Conservation (phyloP, 805 yeast species). For the Yarrowia osloensis region DNA sequence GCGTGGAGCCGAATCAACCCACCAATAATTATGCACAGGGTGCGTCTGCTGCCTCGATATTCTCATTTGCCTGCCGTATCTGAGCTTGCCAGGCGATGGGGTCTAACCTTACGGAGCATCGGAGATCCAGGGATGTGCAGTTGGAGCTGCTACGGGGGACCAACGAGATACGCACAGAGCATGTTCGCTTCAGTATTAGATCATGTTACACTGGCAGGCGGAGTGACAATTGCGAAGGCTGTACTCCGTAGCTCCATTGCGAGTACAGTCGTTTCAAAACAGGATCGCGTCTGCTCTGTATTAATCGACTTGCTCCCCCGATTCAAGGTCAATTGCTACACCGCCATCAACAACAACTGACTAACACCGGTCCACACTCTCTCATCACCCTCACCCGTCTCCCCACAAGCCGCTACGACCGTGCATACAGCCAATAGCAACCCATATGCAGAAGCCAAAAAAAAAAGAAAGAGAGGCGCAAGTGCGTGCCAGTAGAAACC, state of each 20-base stretch:
- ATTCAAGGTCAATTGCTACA: too few relatives aligned
- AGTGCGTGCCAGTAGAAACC: neutral
- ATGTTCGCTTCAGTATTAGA: too few relatives aligned
- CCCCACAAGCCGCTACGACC: neutral
- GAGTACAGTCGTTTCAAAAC: too few relatives aligned
- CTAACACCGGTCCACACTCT: neutral
- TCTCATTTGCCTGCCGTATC: slow-evolving; percentile 9
- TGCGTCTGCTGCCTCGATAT: slow-evolving; percentile 20
- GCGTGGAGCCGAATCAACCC: neutral
- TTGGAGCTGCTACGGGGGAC: too few relatives aligned
- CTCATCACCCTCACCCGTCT: neutral
- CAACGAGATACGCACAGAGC: too few relatives aligned
- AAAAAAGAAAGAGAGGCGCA: neutral
- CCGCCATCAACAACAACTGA: too few relatives aligned
- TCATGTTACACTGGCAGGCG: too few relatives aligned
- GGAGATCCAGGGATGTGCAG: neutral
- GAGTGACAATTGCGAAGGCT: too few relatives aligned
- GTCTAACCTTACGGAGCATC: neutral
- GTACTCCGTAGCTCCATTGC: too few relatives aligned
- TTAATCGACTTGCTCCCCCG: too few relatives aligned
- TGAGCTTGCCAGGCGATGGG: slow-evolving; percentile 8
- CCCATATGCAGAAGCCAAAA: slow-evolving; percentile 21
- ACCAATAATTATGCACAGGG: neutral
- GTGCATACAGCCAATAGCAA: slow-evolving; percentile 28
- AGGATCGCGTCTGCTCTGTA: too few relatives aligned